Conservation (phyloP, 2,329 filamentous ascomycete genomes). For the Colletotrichum echinochloae region DNA sequence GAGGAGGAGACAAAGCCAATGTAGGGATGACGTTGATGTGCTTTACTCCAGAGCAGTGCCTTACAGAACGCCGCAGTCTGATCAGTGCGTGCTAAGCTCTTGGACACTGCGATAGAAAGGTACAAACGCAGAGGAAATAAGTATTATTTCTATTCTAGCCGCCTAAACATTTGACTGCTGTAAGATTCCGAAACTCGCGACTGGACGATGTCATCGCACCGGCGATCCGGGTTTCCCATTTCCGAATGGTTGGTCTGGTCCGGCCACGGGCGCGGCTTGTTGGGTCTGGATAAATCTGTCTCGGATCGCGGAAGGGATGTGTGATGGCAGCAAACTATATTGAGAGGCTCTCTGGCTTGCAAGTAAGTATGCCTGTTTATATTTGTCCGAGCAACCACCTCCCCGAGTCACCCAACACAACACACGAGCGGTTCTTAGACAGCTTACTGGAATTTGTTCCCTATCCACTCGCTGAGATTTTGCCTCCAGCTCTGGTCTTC, state of each 20-base stretch:
- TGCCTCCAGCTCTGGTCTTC: conserved; percentile 14
- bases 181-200: too few relatives aligned
- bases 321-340: background rate
- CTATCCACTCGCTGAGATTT: conserved; percentile 12
- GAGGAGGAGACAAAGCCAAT: background rate
- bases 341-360: background rate
- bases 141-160: too few relatives aligned
- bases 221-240: background rate
- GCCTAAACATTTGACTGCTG: too few relatives aligned
- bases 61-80: background rate
- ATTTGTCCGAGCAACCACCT: too few relatives aligned
- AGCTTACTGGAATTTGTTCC: background rate
- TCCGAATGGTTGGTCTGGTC: too few relatives aligned
- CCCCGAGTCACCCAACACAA: background rate
- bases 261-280: too few relatives aligned
- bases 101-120: background rate
- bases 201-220: too few relatives aligned
- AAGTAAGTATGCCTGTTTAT: background rate
- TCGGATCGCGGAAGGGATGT: background rate
- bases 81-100: background rate
- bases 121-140: background rate
- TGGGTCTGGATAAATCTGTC: too few relatives aligned
- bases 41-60: too few relatives aligned
- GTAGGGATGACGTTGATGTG: background rate
- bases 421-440: background rate